Evolutionary conservation across 176 grass and related monocot species (phyloP).

Genomic region (maize (Zea mays)): DNA sequence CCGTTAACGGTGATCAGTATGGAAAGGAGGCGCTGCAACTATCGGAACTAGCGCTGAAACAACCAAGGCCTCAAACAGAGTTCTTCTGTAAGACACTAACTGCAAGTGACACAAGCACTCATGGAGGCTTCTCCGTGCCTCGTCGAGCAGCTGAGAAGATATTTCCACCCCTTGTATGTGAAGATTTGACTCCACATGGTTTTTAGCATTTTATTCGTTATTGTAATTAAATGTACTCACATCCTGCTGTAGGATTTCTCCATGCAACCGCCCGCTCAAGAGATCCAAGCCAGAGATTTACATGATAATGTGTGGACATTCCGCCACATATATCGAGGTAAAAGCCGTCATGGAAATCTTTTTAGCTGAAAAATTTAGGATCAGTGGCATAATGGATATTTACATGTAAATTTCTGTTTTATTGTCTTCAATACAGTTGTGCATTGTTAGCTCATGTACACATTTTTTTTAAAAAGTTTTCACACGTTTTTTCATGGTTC

Average conservation of each 20-base stretch:
- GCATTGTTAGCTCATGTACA: background rate
- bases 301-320: conserved; percentile 69
- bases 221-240: background rate
- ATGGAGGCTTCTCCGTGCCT: conserved; percentile 76
- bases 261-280: conserved; percentile 65
- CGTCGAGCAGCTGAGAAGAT: conserved; percentile 68
- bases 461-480: background rate
- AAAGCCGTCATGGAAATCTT: background rate
- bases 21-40: conserved; percentile 59
- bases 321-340: conserved; percentile 72
- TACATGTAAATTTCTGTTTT: background rate
- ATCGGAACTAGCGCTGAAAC: conserved; percentile 65
- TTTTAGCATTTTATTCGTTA: conserved; percentile 3
- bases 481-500: background rate
- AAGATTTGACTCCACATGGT: conserved; percentile 9
- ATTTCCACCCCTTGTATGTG: conserved; percentile 58
- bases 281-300: conserved; percentile 68
- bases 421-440: background rate
- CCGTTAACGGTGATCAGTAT: conserved; percentile 46
- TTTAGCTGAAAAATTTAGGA: background rate
- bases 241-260: conserved; percentile 55
- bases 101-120: conserved; percentile 74
- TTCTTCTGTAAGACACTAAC: conserved; percentile 81
- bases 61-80: conserved; percentile 55
- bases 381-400: background rate